Base-by-base conservation (phyloP, 1,284 basidiomycete genomes). In the Ustilago hordei region DNA sequence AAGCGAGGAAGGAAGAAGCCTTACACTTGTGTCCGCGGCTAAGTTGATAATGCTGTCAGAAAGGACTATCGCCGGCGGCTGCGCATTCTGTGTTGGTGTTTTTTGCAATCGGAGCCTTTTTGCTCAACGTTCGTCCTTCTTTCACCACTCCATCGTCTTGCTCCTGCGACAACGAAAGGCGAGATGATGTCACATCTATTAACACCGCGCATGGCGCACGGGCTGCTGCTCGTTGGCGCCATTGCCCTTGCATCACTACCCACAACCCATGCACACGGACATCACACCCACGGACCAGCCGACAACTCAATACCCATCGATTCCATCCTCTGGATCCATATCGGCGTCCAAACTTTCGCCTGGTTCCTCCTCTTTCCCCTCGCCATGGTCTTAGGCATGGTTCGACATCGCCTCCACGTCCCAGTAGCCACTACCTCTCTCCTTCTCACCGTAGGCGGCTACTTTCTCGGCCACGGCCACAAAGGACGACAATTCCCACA, bases 381-480 rank as follows among this genome's bases (percentile, higher is more conserved):
- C 1, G 73, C 79, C 41, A 84, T 86, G 79, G 81, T 86, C 28
- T 77, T 86, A 3, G 85, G 85, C 47, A 63, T 86, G 45, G 77
- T 81, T 8, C 72, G 84, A 5, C 83, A 84, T 52, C 72, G 83
- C 17, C 68, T 84, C 2, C 85, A 86, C 57, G 85, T 84, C 0
- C 84, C 85, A 1, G 64, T 85, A 23, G 72, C 83, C 3, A 65
- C 69, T 32, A 58, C 71, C 17, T 78, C 84, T 8, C 63, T 85
- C 4, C 41, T 65, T 2, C 55, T 84, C 15, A 83, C 84, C 15
- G 66, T 81, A 0, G 71, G 66, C 7, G 85, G 83, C 57, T 86
- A 81, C 74, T 62, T 84, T 28, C 70, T 86, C 35, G 84, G 83
- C 2, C 78, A 83, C 41, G 61, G 75, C 9, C 83, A 85, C 65